Evolutionary conservation across 164 flowering plant genomes (phyloP).

Genomic region (Aristolochia contorta): DNA sequence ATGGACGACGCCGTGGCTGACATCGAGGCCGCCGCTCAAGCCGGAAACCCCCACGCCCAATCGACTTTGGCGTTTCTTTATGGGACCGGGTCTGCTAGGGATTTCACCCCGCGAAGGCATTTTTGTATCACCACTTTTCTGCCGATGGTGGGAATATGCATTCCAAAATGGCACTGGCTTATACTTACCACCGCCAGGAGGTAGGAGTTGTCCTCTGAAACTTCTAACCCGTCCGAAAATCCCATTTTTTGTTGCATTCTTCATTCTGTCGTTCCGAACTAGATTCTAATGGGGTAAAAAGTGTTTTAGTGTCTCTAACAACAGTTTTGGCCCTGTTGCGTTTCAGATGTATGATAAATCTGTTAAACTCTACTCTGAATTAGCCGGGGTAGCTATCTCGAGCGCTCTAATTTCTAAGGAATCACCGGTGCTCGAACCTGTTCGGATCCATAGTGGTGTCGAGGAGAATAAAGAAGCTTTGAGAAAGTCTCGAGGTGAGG

Average conservation of each 20-base stretch:
- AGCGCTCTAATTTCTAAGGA: conserved; percentile 86
- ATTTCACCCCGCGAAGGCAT: conserved; percentile 51
- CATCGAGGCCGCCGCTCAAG: conserved; percentile 42
- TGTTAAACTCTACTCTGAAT: conserved; percentile 75
- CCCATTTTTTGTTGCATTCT: not conserved
- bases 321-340: no score
- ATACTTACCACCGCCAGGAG: conserved; percentile 70
- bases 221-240: conserved; percentile 3
- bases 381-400: conserved; percentile 79
- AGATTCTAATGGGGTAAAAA: conserved; percentile 3
- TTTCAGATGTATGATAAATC: conserved; percentile 79
- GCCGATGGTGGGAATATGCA: conserved; percentile 71
- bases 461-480: conserved; percentile 91
- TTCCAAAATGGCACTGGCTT: conserved; percentile 85
- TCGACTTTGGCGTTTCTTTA: conserved; percentile 70
- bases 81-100: conserved; percentile 56
- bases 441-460: conserved; percentile 79
- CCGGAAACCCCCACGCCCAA: conserved; percentile 61
- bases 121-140: conserved; percentile 70
- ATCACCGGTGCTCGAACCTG: conserved; percentile 72
- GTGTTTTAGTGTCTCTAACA: no score
- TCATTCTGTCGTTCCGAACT: not conserved
- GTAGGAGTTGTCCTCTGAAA: conserved; percentile 19
- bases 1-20: conserved; percentile 63
- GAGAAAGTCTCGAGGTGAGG: conserved; percentile 91